Conservation (phyloP, 2,329 filamentous ascomycete genomes). For the Clarireedia paspali region DNA sequence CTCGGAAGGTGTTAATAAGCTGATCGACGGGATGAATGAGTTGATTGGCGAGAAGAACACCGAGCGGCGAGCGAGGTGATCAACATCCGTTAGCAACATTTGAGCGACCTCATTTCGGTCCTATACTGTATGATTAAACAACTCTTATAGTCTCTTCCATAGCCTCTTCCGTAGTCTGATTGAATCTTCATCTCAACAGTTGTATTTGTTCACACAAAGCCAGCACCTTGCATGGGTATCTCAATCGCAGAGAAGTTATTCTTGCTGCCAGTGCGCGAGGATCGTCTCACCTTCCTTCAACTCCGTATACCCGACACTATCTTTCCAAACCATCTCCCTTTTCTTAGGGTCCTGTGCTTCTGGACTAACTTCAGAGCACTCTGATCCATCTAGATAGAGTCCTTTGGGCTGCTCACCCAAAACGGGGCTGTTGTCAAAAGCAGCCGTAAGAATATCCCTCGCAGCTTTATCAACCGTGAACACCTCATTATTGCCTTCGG, state of each 20-base stretch:
- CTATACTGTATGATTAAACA: no score
- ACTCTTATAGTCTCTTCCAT: no score
- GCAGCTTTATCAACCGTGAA: conserved; percentile 31
- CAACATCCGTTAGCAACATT: no score
- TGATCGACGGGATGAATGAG: no score
- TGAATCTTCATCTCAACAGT: no score
- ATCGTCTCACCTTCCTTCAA: background rate
- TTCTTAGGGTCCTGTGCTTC: conserved; percentile 29
- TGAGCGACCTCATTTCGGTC: no score
- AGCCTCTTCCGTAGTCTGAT: no score
- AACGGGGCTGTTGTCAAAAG: conserved; percentile 24
- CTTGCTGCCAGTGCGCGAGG: background rate
- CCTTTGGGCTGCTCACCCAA: conserved; percentile 25
- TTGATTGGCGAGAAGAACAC: no score
- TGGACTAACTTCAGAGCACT: conserved; percentile 22
- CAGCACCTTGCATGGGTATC: no score
- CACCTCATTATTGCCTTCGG: conserved; percentile 23
- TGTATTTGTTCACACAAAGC: no score
- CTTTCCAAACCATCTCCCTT: conserved; percentile 28
- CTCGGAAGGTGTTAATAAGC: no score
- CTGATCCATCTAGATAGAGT: conserved; percentile 32
- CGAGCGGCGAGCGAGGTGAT: no score
- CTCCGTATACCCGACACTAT: conserved; percentile 20
- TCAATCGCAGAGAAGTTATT: background rate
- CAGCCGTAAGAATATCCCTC: conserved; percentile 27